Base-by-base conservation (phyloP, 2,329 filamentous ascomycete genomes). In the Xylariaceae sp. region DNA sequence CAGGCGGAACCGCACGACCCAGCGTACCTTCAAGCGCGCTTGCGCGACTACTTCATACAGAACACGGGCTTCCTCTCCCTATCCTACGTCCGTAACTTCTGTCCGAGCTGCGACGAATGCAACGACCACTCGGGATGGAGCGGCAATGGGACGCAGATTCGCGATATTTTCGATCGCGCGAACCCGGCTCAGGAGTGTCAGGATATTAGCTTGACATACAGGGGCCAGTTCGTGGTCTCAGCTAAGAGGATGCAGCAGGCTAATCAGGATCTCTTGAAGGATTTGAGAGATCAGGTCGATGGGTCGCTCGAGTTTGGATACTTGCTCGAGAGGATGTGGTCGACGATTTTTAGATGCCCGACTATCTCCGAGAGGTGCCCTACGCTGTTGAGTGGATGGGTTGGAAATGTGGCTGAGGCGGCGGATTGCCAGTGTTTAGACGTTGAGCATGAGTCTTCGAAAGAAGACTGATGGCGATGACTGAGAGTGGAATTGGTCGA, bases 381-480 rank as follows among this genome's bases (percentile, higher is more conserved):
- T 5, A 57, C 57, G 16, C 50, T 59, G 31, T 19, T 59, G 16
- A 57, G 55, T 1, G 52, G 55, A n/a, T 59, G 55, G 57, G 51
- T 59, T 17, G 57, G 57, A 3, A 59, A 57, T 33, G 50, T 49
- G 19, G 57, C 31, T 18, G 51, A 42, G 3, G 47, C 50, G n/a
- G 57, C 50, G 40, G 57, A 59, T 40, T 59, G 57, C 22, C 57
- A 59, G 40, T 59, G 57, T 50, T 41, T 59, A 42, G 57, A 59
- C 47, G 40, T n/a, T 18, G 19, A 51, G 22, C 4, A 7, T 28
- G 22, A 28, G 22, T 28, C 22, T 28, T 5, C 22, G 7, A 28
- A 28, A 28, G 22, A 28, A 28, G 7, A 28, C 7, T 5, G 22
- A 28, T 28, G 22, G 7, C 22, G n/a, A n/a, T 28, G 22, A 28